Conservation (phyloP, 371 early-diverging fungal species). For the Apophysomyces trapeziformis region DNA sequence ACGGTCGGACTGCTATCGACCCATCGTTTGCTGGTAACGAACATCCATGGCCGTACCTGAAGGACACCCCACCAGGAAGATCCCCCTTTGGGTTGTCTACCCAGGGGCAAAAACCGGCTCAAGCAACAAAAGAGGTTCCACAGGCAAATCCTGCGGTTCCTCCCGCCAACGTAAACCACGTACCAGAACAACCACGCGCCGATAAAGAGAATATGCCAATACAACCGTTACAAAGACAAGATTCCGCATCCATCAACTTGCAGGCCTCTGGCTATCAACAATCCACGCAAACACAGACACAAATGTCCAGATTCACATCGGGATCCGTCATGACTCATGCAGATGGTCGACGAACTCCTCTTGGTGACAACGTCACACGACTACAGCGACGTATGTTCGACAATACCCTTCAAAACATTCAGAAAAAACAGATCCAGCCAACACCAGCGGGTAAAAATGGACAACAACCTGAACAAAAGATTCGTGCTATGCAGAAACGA, state of each 20-base stretch:
- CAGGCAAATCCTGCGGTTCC: background rate
- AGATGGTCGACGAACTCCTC: conserved; percentile 20
- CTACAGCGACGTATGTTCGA: conserved; percentile 40
- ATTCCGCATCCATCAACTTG: conserved; percentile 18
- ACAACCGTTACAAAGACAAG: background rate
- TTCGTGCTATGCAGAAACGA: conserved; percentile 13
- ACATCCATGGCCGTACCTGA: conserved; percentile 41
- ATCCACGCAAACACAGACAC: conserved; percentile 15
- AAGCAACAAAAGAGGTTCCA: conserved; percentile 9
- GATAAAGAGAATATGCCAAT: background rate
- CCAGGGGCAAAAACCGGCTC: background rate
- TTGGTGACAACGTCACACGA: conserved; percentile 34
- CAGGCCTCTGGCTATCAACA: conserved; percentile 31
- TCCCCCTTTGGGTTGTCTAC: conserved; percentile 31
- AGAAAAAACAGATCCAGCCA: conserved; percentile 7
- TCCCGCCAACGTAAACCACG: background rate
- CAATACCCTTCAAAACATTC: conserved; percentile 21
- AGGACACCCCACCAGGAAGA: conserved; percentile 22
- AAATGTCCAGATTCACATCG: conserved; percentile 16
- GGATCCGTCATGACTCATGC: conserved; percentile 16
- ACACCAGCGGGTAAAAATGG: conserved; percentile 15
- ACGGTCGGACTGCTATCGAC: conserved; percentile 15
- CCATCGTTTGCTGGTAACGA: background rate
- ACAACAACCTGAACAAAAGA: conserved; percentile 14
- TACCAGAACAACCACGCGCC: background rate